Evolutionary conservation across 1,284 basidiomycete species (phyloP).

Genomic region (Ceratobasidium sp.): DNA sequence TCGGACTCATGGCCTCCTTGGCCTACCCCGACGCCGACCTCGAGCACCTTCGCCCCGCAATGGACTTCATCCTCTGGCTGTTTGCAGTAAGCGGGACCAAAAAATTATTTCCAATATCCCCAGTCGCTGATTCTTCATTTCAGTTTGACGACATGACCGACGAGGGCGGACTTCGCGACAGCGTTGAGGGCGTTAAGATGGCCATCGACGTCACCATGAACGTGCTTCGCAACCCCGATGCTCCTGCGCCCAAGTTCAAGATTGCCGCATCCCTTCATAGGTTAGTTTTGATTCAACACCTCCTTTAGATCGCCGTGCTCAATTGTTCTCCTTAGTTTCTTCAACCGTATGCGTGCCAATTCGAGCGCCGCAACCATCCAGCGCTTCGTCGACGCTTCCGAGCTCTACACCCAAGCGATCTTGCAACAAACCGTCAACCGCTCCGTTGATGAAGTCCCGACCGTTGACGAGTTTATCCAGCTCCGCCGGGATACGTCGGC

Average conservation of each 20-base stretch:
- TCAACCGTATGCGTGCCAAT: slow-evolving; percentile 59
- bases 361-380: slow-evolving; percentile 57
- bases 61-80: slow-evolving; percentile 65
- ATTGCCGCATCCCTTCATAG: slow-evolving; percentile 63
- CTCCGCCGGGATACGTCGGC: slow-evolving; percentile 63
- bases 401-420: slow-evolving; percentile 61
- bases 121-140: background rate
- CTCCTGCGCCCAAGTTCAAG: slow-evolving; percentile 57
- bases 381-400: slow-evolving; percentile 60
- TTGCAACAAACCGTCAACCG: slow-evolving; percentile 61
- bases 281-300: slow-evolving; percentile 50
- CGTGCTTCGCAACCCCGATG: slow-evolving; percentile 55
- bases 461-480: slow-evolving; percentile 62
- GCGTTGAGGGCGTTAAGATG: slow-evolving; percentile 60
- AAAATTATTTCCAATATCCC: background rate
- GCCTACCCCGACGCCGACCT: slow-evolving; percentile 63
- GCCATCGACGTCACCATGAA: slow-evolving; percentile 59
- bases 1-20: slow-evolving; percentile 62
- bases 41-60: slow-evolving; percentile 62
- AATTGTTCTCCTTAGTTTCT: slow-evolving; percentile 54
- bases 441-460: slow-evolving; percentile 59
- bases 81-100: slow-evolving; percentile 58
- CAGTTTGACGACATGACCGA: slow-evolving; percentile 64
- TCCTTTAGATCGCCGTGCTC: slow-evolving; percentile 44
- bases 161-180: slow-evolving; percentile 60